Evolutionary conservation across 768 basidiomycete species (phyloP).

Genomic region (Boletus sp.): DNA sequence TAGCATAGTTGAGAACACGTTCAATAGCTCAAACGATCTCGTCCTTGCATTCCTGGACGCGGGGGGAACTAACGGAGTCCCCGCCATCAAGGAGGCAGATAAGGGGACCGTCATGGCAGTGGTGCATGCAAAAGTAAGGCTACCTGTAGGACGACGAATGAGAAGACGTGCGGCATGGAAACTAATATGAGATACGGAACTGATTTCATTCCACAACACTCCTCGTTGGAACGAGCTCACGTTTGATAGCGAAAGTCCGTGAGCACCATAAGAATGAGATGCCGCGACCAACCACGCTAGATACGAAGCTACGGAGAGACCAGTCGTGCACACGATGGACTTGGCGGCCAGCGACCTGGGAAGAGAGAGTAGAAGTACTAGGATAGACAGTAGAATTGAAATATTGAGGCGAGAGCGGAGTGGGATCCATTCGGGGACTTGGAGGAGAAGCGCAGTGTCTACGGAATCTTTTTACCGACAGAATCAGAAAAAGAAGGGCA

Average conservation of each 20-base stretch:
- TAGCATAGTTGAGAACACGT: conserved; percentile 46
- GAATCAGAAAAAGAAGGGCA: conserved; percentile 9
- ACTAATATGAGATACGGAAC: conserved; percentile 39
- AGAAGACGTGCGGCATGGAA: not conserved
- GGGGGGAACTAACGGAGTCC: conserved; percentile 3
- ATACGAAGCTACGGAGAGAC: conserved; percentile 59
- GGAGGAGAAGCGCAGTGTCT: conserved; percentile 48
- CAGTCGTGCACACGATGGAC: conserved; percentile 53
- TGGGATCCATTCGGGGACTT: conserved; percentile 36
- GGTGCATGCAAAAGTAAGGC: conserved; percentile 61
- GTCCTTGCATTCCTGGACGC: conserved; percentile 43
- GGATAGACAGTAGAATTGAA: conserved; percentile 41
- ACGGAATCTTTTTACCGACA: conserved; percentile 46
- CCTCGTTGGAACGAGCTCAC: conserved; percentile 43
- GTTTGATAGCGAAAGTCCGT: conserved; percentile 37
- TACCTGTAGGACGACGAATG: conserved; percentile 38
- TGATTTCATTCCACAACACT: conserved; percentile 60
- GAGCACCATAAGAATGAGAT: conserved; percentile 50
- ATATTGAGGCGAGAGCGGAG: conserved; percentile 39
- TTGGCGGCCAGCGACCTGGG: conserved; percentile 55
- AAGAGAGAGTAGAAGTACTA: conserved; percentile 51
- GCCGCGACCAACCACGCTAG: conserved; percentile 58
- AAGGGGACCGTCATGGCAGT: conserved; percentile 64
- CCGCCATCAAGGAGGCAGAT: conserved; percentile 57
- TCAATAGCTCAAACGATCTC: conserved; percentile 60